Evolutionary conservation across 139 green algal genomes (phyloP).

Genomic region (Ettlia oleoabundans): DNA sequence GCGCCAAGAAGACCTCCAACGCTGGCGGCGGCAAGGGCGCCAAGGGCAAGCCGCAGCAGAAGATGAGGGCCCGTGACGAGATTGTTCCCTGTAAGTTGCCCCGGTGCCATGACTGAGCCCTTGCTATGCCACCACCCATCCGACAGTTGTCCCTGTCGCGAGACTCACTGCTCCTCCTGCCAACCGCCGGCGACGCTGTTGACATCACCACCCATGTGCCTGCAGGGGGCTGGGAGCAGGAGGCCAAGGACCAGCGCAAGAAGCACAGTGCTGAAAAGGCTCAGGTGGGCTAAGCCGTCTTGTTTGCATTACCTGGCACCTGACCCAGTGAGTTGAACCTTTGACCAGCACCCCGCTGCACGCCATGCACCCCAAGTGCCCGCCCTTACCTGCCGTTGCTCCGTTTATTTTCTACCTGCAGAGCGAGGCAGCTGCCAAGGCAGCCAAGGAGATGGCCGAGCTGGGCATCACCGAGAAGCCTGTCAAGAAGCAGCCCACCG

Average conservation of each 20-base stretch:
- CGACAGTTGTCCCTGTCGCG: too few species aligned
- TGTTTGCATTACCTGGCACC: not conserved
- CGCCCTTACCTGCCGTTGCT: not conserved
- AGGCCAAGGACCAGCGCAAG: slow-evolving; percentile 30
- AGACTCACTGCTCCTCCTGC: too few species aligned
- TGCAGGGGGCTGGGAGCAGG: slow-evolving; percentile 13
- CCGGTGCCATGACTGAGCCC: too few species aligned
- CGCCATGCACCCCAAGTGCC: too few species aligned
- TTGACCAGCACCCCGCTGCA: too few species aligned
- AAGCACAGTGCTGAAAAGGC: slow-evolving; percentile 13
- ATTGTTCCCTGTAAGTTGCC: slow-evolving; percentile 15
- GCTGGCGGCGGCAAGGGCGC: slow-evolving; percentile 7
- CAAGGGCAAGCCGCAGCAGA: slow-evolving; percentile 7
- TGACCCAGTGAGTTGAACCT: too few species aligned
- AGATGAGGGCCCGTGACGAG: slow-evolving; percentile 13
- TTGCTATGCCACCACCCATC: too few species aligned
- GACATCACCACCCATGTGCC: too few species aligned
- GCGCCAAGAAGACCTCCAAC: not conserved
- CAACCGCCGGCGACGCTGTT: too few species aligned
- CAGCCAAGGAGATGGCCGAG: slow-evolving; percentile 25
- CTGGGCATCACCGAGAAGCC: slow-evolving; percentile 16
- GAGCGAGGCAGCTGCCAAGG: slow-evolving; percentile 23
- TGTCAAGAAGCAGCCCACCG: not conserved
- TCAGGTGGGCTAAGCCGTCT: not conserved
- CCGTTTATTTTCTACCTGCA: not conserved